Conservation (phyloP, 2,329 filamentous ascomycete genomes). For the Penicillium sp. region DNA sequence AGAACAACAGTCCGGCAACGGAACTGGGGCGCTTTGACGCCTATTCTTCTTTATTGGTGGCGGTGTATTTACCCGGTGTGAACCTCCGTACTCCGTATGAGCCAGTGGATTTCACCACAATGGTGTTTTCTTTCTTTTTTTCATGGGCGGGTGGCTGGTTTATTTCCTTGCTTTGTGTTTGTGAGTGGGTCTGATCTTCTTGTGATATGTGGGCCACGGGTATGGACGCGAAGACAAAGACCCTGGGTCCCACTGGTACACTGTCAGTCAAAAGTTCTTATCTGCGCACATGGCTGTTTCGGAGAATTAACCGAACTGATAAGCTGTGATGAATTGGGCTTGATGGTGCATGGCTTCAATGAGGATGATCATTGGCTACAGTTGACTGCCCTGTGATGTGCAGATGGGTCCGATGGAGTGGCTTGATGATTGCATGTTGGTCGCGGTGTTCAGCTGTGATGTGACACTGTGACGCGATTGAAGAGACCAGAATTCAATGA, state of each 20-base stretch:
- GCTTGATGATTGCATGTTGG: neutral
- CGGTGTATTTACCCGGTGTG: neutral
- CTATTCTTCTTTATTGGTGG: neutral
- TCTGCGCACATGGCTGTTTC: neutral
- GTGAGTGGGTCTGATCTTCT: neutral
- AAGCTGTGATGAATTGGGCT: neutral
- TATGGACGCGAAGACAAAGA: neutral
- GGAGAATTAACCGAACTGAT: neutral
- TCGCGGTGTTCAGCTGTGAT: neutral
- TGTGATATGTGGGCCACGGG: neutral
- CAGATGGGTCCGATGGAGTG: neutral
- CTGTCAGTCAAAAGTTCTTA: neutral
- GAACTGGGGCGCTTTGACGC: neutral
- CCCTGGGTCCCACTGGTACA: neutral
- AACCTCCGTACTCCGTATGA: too few species aligned
- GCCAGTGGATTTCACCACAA: too few species aligned
- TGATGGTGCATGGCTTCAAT: neutral
- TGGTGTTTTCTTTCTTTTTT: too few species aligned
- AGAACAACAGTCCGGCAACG: too few species aligned
- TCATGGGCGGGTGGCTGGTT: neutral
- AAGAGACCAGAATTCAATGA: neutral
- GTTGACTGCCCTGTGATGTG: neutral
- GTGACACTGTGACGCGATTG: neutral
- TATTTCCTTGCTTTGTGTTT: neutral
- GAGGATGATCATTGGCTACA: neutral